Percentiles rank a stretch among this genome's conserved stretches.
Evolutionary conservation across 192 early-diverging fungal species (phyloP).

Genomic region (Backusella tarrabulga): DNA sequence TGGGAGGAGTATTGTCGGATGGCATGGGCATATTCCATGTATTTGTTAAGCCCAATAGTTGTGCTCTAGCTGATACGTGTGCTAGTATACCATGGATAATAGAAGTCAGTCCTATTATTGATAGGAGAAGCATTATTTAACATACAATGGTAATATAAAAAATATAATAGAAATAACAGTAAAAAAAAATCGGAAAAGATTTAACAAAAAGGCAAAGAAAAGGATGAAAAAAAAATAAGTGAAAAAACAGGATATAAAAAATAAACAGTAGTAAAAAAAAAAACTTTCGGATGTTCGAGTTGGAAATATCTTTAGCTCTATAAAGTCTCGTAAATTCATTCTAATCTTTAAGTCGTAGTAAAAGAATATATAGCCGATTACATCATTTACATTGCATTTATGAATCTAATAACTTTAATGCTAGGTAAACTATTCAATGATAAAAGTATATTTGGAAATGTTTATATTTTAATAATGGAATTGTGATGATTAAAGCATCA

Average conservation of each 20-base stretch:
- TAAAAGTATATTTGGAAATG: neutral
- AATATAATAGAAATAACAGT: neutral
- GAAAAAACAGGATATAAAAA: neutral
- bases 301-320: neutral
- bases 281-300: neutral
- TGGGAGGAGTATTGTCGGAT: neutral
- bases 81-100: neutral
- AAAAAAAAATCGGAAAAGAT: neutral
- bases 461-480: neutral
- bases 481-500: neutral
- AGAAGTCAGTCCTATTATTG: neutral
- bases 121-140: neutral
- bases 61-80: neutral
- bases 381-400: neutral
- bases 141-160: neutral
- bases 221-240: neutral
- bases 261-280: neutral
- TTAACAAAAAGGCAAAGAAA: neutral
- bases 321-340: neutral
- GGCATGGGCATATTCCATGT: conserved; percentile 19
- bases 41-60: neutral
- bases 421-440: neutral
- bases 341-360: neutral
- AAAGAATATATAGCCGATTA: neutral
- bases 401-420: neutral